Base-by-base conservation (phyloP, 1,139 yeast species). In the Yarrowia galli region DNA sequence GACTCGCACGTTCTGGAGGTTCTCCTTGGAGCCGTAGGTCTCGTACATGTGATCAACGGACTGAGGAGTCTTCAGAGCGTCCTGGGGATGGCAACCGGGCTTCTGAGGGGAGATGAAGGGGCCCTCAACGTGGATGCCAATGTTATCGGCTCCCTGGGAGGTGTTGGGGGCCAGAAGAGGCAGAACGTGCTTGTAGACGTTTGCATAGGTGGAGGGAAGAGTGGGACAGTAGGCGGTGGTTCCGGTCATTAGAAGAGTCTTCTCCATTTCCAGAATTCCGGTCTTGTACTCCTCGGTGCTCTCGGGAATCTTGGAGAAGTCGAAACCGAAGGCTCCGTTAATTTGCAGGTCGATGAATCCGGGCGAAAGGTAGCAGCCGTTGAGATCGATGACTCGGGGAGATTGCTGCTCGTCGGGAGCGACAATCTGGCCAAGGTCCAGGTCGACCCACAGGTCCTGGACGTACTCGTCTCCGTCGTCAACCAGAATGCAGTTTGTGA, bases 111-210 rank as follows among this genome's bases (percentile, higher is more conserved):
- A 84, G 70, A 87, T 82, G 73, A 86, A 86, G 4, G 90, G 90
- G 10, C 90, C 90, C 73, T 87, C 90, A 65, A 85, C 76, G 73
- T 87, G 90, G n/a, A 87, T 87, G 4, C 90, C 90, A 67, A 87
- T 77, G 7, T 85, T 82, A 73, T 87, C 89, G 18, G 85, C 79
- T 72, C 81, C 83, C 56, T 75, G 72, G 43, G 73, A 68, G 8
- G 78, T 72, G 36, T 80, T 76, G 45, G 79, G 79, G 20, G 78
- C 78, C 72, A 85, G 80, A 43, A 80, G 74, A 4, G 87, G 87
- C 69, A 87, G 77, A 13, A 85, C 86, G 69, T 81, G 83, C 51
- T 77, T 76, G 74, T 87, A 87, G 32, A 85, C 87, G 67, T 82
- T 81, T 9, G 86, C 83, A 73, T 82, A 83, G 66, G 83, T 84